phyloP scores from a whole-genome alignment of 495 filamentous ascomycete species.

The Cryomyces minteri region DNA sequence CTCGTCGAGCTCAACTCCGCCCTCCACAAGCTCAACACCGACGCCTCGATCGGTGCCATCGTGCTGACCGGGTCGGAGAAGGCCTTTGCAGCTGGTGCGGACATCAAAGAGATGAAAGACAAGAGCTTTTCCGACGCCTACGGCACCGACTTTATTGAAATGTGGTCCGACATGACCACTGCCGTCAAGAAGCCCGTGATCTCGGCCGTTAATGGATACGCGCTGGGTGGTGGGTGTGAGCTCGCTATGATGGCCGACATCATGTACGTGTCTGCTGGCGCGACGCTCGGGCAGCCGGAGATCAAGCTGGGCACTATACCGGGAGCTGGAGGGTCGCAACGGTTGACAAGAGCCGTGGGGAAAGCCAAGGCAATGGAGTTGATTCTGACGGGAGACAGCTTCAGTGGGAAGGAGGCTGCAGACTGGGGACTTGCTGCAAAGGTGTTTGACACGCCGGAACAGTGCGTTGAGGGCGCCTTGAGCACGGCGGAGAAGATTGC shows the following conservation, averaged over 20 bases:
- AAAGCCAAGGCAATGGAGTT: conserved; percentile 89
- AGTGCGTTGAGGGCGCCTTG: conserved; percentile 58
- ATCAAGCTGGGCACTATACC: conserved; percentile 87
- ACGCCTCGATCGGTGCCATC: conserved; percentile 52
- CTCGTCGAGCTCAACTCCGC: conserved; percentile 80
- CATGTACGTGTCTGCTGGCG: conserved; percentile 65
- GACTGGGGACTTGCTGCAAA: conserved; percentile 80
- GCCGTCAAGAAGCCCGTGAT: conserved; percentile 80
- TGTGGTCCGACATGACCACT: conserved; percentile 71
- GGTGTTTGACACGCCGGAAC: conserved; percentile 64
- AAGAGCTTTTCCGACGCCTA: conserved; percentile 76
- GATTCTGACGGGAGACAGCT: conserved; percentile 71
- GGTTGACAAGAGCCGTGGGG: conserved; percentile 72
- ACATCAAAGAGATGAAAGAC: conserved; percentile 97
- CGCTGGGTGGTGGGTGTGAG: conserved; percentile 89
- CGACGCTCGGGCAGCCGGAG: conserved; percentile 91
- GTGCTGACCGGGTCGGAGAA: conserved; percentile 73
- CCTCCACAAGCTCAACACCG: conserved; percentile 49
- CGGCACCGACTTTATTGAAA: conserved; percentile 75
- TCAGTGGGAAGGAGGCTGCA: conserved; percentile 63
- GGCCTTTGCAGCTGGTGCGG: conserved; percentile 86
- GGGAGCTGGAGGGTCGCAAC: conserved; percentile 78
- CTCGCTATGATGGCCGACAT: conserved; percentile 96
- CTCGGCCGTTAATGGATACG: conserved; percentile 84
- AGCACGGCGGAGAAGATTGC: conserved; percentile 82